Conservation (phyloP, 2,329 filamentous ascomycete species). For the Aspergillus costaricaensis region DNA sequence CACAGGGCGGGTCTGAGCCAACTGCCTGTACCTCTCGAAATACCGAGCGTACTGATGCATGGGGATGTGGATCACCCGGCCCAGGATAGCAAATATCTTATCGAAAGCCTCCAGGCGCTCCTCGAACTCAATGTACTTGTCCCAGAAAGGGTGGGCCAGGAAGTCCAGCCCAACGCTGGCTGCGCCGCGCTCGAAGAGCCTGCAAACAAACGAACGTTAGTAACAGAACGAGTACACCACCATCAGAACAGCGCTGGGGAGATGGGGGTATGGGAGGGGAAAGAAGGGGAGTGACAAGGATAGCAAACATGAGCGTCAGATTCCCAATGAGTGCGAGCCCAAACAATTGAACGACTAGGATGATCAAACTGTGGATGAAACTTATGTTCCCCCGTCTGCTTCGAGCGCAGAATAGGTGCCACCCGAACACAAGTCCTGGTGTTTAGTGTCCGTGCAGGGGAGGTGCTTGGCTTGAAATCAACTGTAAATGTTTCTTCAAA, state of each 20-base stretch:
- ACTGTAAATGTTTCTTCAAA: conserved; percentile 30
- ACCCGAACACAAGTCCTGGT: conserved; percentile 34
- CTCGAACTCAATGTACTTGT: conserved; percentile 97
- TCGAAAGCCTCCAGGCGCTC: conserved; percentile 83
- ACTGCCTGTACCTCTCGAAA: conserved; percentile 82
- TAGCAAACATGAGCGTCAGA: conserved; percentile 46
- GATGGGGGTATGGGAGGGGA: conserved; percentile 25
- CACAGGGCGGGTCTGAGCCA: conserved; percentile 73
- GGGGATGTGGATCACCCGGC: conserved; percentile 81
- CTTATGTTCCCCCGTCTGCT: conserved; percentile 30
- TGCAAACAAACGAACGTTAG: conserved; percentile 51
- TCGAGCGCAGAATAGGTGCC: conserved; percentile 37
- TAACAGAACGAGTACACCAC: conserved; percentile 21
- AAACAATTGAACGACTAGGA: conserved; percentile 43
- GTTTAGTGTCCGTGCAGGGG: conserved; percentile 32
- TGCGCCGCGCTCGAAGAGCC: conserved; percentile 89
- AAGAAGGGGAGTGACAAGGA: conserved; percentile 48
- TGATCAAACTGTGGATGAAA: conserved; percentile 33
- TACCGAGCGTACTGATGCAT: conserved; percentile 96
- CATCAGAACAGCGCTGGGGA: conserved; percentile 30
- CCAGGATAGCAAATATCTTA: conserved; percentile 80
- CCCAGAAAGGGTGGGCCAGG: conserved; percentile 94
- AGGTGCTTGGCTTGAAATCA: conserved; percentile 30
- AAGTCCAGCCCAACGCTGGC: conserved; percentile 88
- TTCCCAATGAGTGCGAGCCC: conserved; percentile 39